A percentile compares a stretch with the other conserved stretches of the same genome.
Evolutionary conservation across 2,329 filamentous ascomycete species (phyloP).

Genomic region (Apiospora hydei): DNA sequence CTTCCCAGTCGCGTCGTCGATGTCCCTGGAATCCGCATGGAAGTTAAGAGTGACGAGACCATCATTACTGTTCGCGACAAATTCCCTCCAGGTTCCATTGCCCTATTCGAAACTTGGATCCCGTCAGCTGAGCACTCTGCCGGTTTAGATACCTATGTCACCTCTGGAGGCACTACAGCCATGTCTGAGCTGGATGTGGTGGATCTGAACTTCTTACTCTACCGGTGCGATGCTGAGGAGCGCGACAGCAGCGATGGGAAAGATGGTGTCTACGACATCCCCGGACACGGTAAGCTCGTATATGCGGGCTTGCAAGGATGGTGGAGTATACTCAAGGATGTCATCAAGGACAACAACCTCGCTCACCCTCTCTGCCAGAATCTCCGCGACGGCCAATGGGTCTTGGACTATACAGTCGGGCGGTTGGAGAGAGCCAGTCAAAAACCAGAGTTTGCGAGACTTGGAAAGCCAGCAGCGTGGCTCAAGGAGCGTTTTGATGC

Average conservation of each 20-base stretch:
- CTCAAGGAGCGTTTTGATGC: conserved; percentile 85
- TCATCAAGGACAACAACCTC: conserved; percentile 88
- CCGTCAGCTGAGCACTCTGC: conserved; percentile 84
- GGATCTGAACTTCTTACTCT: conserved; percentile 91
- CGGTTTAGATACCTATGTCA: conserved; percentile 86
- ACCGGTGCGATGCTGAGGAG: conserved; percentile 89
- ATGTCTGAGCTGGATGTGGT: conserved; percentile 78
- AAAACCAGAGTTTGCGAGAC: conserved; percentile 64
- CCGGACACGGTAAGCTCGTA: conserved; percentile 82
- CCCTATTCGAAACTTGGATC: conserved; percentile 95
- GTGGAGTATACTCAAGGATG: conserved; percentile 89
- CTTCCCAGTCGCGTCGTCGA: conserved; percentile 84
- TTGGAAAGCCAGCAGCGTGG: conserved; percentile 77
- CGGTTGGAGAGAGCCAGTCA: conserved; percentile 77
- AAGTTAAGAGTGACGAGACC: conserved; percentile 76
- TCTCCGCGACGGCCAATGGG: conserved; percentile 89
- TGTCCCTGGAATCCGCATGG: conserved; percentile 75
- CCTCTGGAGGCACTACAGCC: conserved; percentile 78
- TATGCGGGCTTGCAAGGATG: conserved; percentile 98
- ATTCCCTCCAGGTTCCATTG: conserved; percentile 93
- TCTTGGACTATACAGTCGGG: conserved; percentile 84
- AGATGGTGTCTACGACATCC: conserved; percentile 90
- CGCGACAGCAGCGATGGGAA: conserved; percentile 78
- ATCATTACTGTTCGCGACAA: conserved; percentile 80
- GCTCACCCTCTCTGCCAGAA: conserved; percentile 95